Evolutionary conservation across 495 filamentous ascomycete genomes (phyloP), one percentile per base, ranked within the genome.

Genomic region (Aspergillus conjunctus): DNA sequence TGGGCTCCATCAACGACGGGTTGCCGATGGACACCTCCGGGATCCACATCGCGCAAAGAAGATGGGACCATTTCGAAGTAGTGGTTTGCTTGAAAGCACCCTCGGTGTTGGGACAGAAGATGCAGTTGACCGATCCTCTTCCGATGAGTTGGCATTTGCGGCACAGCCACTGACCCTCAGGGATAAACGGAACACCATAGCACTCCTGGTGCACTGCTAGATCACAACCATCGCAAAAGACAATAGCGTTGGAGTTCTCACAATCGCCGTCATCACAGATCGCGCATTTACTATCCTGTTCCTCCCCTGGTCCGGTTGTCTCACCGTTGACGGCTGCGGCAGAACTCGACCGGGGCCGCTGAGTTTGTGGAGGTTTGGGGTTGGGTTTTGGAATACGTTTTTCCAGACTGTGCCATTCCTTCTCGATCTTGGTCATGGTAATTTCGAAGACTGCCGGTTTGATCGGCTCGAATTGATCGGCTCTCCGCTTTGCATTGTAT

Each of bases 171-270:
- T 99, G 95, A 7, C 94, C 94, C 75, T 98, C 94, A 1, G 94
- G 94, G 67, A 99, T 98, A 77, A 95, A 97, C 31, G 95, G 94
- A 51, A 99, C 94, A 62, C 94, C 94, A 77, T 98, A 99, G 75
- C 95, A 99, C 73, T 99, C 94, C 70, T 99, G 94, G 72, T 99
- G 94, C 41, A 99, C 94, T 6, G 94, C 94, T 21, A 98, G 79
- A 76, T 99, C 94, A 73, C 94, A 98, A 9, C 94, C 95, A 69
- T 99, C 94, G 66, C 94, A 99, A 74, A 98, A 99, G 21, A 99
- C 95, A 68, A 99, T 99, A 7, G 94, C 95, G 73, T 99, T 99
- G n/a, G 93, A 92, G 71, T 98, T 99, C 76, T 98, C 94, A 66
- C 95, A 98, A 67, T 99, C 94, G 31, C 94, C 95, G 69, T 98